Evolutionary conservation across 108 stramenopile species (phyloP).

Genomic region (Halocafeteria seosinensis): DNA sequence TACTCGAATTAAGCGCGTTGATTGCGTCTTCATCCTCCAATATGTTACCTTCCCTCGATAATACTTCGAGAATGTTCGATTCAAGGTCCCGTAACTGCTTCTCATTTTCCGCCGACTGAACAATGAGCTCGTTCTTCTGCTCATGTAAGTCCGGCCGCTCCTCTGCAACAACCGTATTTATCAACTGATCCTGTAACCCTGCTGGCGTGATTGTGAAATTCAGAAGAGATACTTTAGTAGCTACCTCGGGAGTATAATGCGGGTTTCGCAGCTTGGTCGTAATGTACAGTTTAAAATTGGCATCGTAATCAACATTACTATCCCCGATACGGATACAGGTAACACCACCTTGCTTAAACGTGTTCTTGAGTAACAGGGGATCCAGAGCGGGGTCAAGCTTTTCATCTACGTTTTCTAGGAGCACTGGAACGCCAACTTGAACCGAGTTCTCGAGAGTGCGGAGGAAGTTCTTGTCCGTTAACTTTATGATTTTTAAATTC

Average conservation of each 20-base stretch:
- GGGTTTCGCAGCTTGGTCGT: constrained; percentile 34
- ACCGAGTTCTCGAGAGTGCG: constrained; percentile 40
- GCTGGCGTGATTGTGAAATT: constrained; percentile 22
- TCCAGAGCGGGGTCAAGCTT: constrained; percentile 40
- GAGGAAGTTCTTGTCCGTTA: constrained; percentile 38
- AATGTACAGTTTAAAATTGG: constrained; percentile 25
- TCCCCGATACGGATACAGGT: constrained; percentile 39
- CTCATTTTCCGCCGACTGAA: constrained; percentile 24
- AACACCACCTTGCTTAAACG: constrained; percentile 41
- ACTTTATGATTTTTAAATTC: constrained; percentile 33
- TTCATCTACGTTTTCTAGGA: constrained; percentile 45
- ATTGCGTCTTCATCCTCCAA: constrained; percentile 26
- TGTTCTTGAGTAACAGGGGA: constrained; percentile 35
- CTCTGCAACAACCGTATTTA: constrained; percentile 15
- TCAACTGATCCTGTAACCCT: constrained; percentile 23
- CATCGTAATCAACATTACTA: constrained; percentile 36
- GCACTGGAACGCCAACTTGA: constrained; percentile 41
- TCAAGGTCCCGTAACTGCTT: constrained; percentile 23
- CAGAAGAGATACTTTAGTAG: constrained; percentile 19
- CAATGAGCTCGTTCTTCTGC: constrained; percentile 18
- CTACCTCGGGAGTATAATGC: constrained; percentile 25
- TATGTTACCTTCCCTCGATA: constrained; percentile 26
- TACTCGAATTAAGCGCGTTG: constrained; percentile 17
- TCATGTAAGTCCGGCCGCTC: constrained; percentile 34
- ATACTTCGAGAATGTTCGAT: constrained; percentile 18